Conservation (phyloP, 1,139 yeast species). For the Candida dubliniensis region DNA sequence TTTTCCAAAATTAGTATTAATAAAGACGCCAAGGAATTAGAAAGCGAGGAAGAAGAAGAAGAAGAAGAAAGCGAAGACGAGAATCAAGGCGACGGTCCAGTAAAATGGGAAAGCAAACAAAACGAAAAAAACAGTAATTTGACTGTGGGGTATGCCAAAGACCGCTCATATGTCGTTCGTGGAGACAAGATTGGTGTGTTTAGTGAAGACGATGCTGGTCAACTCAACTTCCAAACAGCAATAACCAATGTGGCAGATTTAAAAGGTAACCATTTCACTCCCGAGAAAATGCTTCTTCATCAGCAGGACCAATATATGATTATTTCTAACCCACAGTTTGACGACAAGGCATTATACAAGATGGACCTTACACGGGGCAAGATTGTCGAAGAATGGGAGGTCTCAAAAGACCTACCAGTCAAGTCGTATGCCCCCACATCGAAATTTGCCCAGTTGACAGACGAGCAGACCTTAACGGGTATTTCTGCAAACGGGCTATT, state of each 20-base stretch:
- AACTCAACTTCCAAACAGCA: constrained; percentile 64
- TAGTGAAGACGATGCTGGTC: constrained; percentile 51
- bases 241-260: constrained; percentile 59
- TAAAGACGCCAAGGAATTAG: constrained; percentile 24
- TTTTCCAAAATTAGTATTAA: constrained; percentile 29
- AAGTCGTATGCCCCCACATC: constrained; percentile 64
- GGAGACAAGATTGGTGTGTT: constrained; percentile 83
- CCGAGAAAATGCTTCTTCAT: constrained; percentile 72
- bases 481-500: constrained; percentile 64
- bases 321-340: constrained; percentile 51
- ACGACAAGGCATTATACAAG: constrained; percentile 49
- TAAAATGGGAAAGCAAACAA: constrained; percentile 16
- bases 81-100: constrained; percentile 21
- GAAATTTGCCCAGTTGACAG: constrained; percentile 72
- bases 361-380: constrained; percentile 81
- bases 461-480: constrained; percentile 74
- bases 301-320: constrained; percentile 69
- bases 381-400: constrained; percentile 80
- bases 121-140: constrained; percentile 56
- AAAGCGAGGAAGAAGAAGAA: constrained; percentile 14
- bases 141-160: constrained; percentile 68
- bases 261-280: constrained; percentile 55
- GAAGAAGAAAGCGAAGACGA: constrained; percentile 17
- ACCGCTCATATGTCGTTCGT: constrained; percentile 75
- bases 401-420: constrained; percentile 44